These are phyloP conservation scores for Orbilia quercus DNA, from an alignment of 2,329 filamentous ascomycete genomes.

Conservation along the genomic window DNA sequence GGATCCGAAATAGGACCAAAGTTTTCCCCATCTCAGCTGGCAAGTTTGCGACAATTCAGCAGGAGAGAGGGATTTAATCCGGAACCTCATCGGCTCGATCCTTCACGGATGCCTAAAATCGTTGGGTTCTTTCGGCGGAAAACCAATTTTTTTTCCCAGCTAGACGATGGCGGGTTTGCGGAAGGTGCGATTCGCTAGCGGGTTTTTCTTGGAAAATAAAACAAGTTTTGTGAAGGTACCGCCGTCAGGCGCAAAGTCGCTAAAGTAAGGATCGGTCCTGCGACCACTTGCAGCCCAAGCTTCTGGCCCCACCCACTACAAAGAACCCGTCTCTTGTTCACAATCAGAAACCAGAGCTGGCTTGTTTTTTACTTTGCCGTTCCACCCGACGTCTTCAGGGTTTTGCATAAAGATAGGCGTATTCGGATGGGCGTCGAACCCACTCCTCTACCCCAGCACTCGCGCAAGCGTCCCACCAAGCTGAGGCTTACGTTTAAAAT, in stretches of 20 bases:
- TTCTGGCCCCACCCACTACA: slow-evolving; percentile 35
- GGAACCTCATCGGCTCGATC: slow-evolving; percentile 24
- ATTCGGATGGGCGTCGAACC: slow-evolving; percentile 28
- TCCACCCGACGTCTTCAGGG: slow-evolving; percentile 28
- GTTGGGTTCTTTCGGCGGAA: slow-evolving; percentile 27
- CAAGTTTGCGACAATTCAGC: slow-evolving; percentile 15
- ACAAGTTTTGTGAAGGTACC: slow-evolving; percentile 50
- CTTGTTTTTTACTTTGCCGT: slow-evolving; percentile 47
- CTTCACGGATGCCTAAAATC: slow-evolving; percentile 54
- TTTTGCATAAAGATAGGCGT: slow-evolving; percentile 54
- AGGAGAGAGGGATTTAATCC: slow-evolving; percentile 40
- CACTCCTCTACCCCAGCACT: slow-evolving; percentile 8
- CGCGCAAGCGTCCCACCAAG: slow-evolving; percentile 23
- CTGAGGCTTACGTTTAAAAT: slow-evolving; percentile 29
- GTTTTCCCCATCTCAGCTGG: slow-evolving; percentile 19
- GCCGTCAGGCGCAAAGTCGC: slow-evolving; percentile 54
- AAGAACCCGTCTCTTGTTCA: slow-evolving; percentile 18
- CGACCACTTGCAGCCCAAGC: slow-evolving; percentile 25
- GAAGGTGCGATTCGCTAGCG: slow-evolving; percentile 52
- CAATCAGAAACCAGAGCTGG: slow-evolving; percentile 21
- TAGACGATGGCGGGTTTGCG: slow-evolving; percentile 52
- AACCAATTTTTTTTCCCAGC: too few species aligned
- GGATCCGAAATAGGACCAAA: slow-evolving; percentile 32
- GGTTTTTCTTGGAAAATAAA: slow-evolving; percentile 38
- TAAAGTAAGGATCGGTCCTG: slow-evolving; percentile 56